Conservation (phyloP, 208 protist species). For the Novymonas esmeraldas region DNA sequence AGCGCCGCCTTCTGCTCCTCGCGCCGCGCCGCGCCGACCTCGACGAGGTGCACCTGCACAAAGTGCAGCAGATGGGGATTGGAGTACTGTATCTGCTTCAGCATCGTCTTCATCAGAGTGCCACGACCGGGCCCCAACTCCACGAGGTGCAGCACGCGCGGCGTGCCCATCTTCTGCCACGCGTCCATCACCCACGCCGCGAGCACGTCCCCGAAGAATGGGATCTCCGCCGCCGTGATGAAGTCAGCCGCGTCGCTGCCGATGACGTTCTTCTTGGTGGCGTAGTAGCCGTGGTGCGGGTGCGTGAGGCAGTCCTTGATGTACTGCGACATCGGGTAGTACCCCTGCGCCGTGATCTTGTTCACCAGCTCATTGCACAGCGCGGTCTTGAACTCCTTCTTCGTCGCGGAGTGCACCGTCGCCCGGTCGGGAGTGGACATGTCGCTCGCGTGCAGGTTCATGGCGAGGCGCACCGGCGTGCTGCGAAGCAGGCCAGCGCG, state of each 20-base stretch:
- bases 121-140: constrained; percentile 88
- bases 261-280: constrained; percentile 85
- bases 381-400: constrained; percentile 89
- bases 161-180: constrained; percentile 93
- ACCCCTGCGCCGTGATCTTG: constrained; percentile 85
- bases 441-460: constrained; percentile 84
- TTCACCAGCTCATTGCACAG: constrained; percentile 86
- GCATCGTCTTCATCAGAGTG: constrained; percentile 90
- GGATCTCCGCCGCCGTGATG: constrained; percentile 91
- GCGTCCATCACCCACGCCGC: constrained; percentile 90
- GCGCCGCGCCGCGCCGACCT: constrained; percentile 80
- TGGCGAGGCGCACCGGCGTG: constrained; percentile 30
- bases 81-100: constrained; percentile 82
- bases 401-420: constrained; percentile 74
- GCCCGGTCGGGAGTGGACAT: constrained; percentile 85
- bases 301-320: constrained; percentile 92
- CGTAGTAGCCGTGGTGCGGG: constrained; percentile 91
- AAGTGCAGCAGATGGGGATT: constrained; percentile 92
- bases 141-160: constrained; percentile 86
- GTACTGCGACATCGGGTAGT: constrained; percentile 91
- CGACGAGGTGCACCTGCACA: constrained; percentile 85
- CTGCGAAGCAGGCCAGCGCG: constrained; percentile 5
- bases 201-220: constrained; percentile 91
- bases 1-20: constrained; percentile 88
- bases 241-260: constrained; percentile 89